Base-by-base conservation (phyloP, 768 basidiomycete genomes). In the Mycena amicta region DNA sequence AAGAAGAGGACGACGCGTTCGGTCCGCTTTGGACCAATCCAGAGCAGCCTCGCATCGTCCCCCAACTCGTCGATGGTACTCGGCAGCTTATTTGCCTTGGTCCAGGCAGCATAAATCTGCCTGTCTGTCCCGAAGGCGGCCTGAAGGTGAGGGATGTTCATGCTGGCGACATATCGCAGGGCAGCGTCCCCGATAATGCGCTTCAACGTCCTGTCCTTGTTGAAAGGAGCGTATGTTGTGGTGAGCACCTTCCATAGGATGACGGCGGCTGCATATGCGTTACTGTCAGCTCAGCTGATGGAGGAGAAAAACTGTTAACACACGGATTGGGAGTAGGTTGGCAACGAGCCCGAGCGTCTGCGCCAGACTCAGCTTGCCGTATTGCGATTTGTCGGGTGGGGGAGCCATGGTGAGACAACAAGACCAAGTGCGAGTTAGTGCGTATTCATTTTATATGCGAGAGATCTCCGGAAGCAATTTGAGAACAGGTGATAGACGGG, bases 1-100 rank as follows among this genome's bases (percentile, higher is more conserved):
- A 70, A 50, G 50, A 71, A 73, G 15, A 75, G 61, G 3, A 77
- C 56, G 18, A 77, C 72, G 31, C 67, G 66, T 20, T 75, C 70
- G 1, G 64, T 63, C 25, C 63, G 59, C 51, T 69, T 71, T 1
- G 69, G 66, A 13, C 72, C 72, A 49, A 74, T 59, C 76, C 76
- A 77, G 29, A 71, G 59, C 5, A 76, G 56, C 39, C 55, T 60
- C 1, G 70, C 70, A 31, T 61, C 66, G 20, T 67, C 57, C 18
- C 64, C 69, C 5, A 74, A 41, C 5, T 72, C 69, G 22, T 75
- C 74, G 16, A 70, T 55, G 5, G 61, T 40, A 27, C 55, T 27
- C 1, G 65, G 59, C 2, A 69, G 50, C 5, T 56, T 56, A 15
- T 46, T 52, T 29, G 60, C 52, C 59, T 69, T 67, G 2, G 68